A percentile compares a stretch with the other conserved stretches of the same genome.
Evolutionary conservation across 257 asterid species (phyloP).

Genomic region (Ophiorrhiza pumila): DNA sequence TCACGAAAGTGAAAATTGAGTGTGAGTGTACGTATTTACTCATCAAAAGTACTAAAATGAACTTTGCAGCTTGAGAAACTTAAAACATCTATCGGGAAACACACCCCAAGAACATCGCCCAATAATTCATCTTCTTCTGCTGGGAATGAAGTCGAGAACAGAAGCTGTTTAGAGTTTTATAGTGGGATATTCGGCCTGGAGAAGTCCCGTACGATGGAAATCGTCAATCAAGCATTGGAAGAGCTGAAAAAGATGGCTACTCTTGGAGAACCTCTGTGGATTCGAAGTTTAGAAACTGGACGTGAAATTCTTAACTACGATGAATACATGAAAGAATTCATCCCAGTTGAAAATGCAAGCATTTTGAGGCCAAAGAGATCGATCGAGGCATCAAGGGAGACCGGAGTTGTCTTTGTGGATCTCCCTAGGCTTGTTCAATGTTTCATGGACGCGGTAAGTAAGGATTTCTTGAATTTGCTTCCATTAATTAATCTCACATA

Average conservation of each 20-base stretch:
- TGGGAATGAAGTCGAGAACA: slow-evolving; percentile 46
- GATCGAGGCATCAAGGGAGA: slow-evolving; percentile 82
- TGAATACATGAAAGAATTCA: slow-evolving; percentile 58
- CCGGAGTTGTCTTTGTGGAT: slow-evolving; percentile 50
- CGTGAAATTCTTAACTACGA: slow-evolving; percentile 87
- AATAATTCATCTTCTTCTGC: slow-evolving; percentile 48
- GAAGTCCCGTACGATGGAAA: slow-evolving; percentile 43
- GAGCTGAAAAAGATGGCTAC: slow-evolving; percentile 70
- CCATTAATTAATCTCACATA: too few relatives aligned
- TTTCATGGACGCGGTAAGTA: slow-evolving; percentile 69
- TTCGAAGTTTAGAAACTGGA: slow-evolving; percentile 68
- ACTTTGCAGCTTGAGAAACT: slow-evolving; percentile 69
- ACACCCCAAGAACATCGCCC: slow-evolving; percentile 46
- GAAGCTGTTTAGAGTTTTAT: slow-evolving; percentile 38
- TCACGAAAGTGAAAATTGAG: too few relatives aligned
- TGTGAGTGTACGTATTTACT: too few relatives aligned
- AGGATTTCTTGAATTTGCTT: too few relatives aligned
- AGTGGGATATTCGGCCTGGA: slow-evolving; percentile 41
- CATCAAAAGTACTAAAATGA: too few relatives aligned
- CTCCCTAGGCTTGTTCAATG: slow-evolving; percentile 61
- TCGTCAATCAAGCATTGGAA: slow-evolving; percentile 44
- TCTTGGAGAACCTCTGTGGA: slow-evolving; percentile 67
- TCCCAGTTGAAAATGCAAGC: slow-evolving; percentile 17
- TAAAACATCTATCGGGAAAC: slow-evolving; percentile 37
- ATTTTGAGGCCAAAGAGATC: slow-evolving; percentile 34